Evolutionary conservation across 257 asterid species (phyloP).

Genomic region (Thymus mandschuricus): DNA sequence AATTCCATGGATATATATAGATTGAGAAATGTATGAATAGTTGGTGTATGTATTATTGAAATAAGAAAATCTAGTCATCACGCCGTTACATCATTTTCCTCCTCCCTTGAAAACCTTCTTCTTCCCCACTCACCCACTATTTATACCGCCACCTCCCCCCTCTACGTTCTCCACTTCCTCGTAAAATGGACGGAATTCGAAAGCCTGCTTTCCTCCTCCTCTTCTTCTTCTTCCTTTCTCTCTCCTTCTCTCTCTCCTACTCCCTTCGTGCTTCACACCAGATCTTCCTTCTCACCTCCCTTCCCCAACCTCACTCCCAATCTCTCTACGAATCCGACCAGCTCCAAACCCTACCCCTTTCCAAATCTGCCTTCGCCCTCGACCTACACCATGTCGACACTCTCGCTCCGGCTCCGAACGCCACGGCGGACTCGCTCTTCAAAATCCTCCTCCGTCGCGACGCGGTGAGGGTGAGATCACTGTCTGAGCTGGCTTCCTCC

Average conservation of each 20-base stretch:
- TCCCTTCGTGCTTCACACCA: conserved; percentile 36
- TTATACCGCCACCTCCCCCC: conserved; percentile 1
- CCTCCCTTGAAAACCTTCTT: not conserved
- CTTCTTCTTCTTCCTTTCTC: conserved; percentile 27
- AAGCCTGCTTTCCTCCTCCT: conserved; percentile 21
- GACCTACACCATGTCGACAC: conserved; percentile 64
- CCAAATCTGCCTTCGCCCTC: conserved; percentile 34
- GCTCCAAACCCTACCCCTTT: conserved; percentile 19
- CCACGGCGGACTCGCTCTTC: conserved; percentile 64
- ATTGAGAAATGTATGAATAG: not conserved
- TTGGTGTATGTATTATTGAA: not conserved
- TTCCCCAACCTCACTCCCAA: conserved; percentile 46
- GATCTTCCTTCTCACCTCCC: conserved; percentile 46
- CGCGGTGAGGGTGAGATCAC: conserved; percentile 48
- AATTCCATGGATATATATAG: not conserved
- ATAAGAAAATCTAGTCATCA: not conserved
- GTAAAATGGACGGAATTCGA: conserved; percentile 25
- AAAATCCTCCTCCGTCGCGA: conserved; percentile 66
- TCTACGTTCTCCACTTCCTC: not conserved
- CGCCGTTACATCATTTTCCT: conserved; percentile 27
- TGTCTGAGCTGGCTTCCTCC: conserved; percentile 38
- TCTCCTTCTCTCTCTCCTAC: conserved; percentile 12
- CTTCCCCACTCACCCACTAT: not conserved
- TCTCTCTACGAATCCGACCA: conserved; percentile 26
- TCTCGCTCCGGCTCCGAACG: conserved; percentile 38